Percentiles rank a stretch among this genome's conserved stretches.
phyloP scores from a whole-genome alignment of 106 monocot genomes.

The Narthecium ossifragum region DNA sequence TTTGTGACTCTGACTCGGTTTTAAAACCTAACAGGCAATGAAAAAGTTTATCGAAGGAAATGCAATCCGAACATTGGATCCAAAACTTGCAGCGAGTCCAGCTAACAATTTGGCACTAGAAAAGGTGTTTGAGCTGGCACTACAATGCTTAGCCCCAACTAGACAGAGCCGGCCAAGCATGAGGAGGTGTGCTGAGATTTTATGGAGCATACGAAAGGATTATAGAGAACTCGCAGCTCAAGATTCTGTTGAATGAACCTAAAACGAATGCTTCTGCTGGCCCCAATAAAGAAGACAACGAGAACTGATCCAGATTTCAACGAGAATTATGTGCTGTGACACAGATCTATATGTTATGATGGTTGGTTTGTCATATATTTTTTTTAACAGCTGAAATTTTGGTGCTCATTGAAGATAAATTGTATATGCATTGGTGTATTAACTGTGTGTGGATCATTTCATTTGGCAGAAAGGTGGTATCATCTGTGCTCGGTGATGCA shows the following conservation, averaged over 20 bases:
- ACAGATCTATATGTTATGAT: too few relatives aligned
- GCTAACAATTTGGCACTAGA: slow-evolving; percentile 27
- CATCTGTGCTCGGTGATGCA: too few relatives aligned
- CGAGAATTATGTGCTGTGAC: too few relatives aligned
- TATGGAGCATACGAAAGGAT: slow-evolving; percentile 40
- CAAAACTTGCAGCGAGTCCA: slow-evolving; percentile 14
- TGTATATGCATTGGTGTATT: too few relatives aligned
- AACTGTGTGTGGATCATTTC: too few relatives aligned
- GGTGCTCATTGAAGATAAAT: too few relatives aligned
- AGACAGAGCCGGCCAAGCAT: slow-evolving; percentile 23
- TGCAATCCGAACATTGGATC: slow-evolving; percentile 14
- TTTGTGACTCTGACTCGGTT: too few relatives aligned
- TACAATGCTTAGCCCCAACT: slow-evolving; percentile 26
- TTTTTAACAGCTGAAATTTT: too few relatives aligned
- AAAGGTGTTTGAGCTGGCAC: slow-evolving; percentile 21
- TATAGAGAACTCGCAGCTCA: slow-evolving; percentile 19
- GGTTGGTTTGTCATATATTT: too few relatives aligned
- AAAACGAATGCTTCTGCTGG: background rate
- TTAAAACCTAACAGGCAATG: slow-evolving; percentile 34
- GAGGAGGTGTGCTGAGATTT: slow-evolving; percentile 31
- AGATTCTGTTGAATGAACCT: background rate
- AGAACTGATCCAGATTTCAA: background rate
- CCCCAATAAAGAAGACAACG: background rate
- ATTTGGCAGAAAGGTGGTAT: too few relatives aligned
- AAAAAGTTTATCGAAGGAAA: slow-evolving; percentile 19